Conservation (phyloP, 257 asterid genomes). For the Leptodermis oblonga region DNA sequence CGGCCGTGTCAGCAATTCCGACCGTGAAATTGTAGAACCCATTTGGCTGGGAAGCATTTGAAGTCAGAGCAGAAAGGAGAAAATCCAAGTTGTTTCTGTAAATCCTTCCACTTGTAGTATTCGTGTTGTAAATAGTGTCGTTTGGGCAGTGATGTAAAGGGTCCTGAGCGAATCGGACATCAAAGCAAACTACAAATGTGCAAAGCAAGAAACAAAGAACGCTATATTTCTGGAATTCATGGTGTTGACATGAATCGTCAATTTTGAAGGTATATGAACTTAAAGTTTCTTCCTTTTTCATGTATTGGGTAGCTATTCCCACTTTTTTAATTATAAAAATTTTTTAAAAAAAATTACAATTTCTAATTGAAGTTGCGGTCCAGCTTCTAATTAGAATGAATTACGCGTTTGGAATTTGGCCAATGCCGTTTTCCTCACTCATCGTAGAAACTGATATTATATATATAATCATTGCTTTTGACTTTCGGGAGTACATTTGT, state of each 20-base stretch:
- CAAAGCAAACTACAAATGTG: background rate
- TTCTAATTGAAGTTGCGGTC: too few species aligned
- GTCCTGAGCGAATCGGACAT: background rate
- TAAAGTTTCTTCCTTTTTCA: too few species aligned
- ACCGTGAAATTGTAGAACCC: conserved; percentile 13
- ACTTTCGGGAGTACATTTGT: too few species aligned
- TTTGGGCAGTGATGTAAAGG: background rate
- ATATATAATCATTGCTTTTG: too few species aligned
- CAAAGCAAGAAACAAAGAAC: background rate
- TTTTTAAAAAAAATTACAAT: too few species aligned
- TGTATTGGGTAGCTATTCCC: too few species aligned
- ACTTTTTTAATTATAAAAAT: too few species aligned
- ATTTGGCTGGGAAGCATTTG: background rate
- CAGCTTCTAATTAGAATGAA: too few species aligned
- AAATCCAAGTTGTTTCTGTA: background rate
- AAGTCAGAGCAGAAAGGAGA: conserved; percentile 8
- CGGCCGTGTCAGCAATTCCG: background rate
- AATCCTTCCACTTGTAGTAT: background rate
- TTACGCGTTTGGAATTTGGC: too few species aligned
- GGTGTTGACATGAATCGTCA: background rate
- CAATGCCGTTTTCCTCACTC: too few species aligned
- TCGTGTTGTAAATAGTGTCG: background rate
- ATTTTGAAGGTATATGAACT: too few species aligned
- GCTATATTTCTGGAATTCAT: background rate
- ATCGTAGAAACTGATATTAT: too few species aligned